Conservation (phyloP, 2,329 filamentous ascomycete species). For the Venturia effusa region DNA sequence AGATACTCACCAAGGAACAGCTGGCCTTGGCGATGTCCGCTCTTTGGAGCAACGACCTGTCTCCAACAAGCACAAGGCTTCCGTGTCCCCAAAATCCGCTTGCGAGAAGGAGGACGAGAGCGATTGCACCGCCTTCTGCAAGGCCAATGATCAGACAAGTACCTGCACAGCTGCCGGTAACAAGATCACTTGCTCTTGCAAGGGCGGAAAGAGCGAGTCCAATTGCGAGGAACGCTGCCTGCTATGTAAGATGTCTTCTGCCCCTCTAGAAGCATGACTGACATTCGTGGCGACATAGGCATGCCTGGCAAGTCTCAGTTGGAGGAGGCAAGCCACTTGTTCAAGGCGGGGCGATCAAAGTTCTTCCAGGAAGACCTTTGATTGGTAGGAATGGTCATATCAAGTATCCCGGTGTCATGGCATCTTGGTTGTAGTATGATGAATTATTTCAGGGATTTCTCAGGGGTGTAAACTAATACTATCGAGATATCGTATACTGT, state of each 20-base stretch:
- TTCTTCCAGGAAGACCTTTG: constrained; percentile 3
- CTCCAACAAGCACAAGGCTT: background rate
- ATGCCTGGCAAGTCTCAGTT: constrained; percentile 10
- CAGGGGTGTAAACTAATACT: too few relatives aligned
- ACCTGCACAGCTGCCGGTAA: constrained; percentile 5
- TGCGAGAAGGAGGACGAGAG: constrained; percentile 10
- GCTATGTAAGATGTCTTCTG: background rate
- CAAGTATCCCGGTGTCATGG: background rate
- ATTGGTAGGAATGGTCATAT: background rate
- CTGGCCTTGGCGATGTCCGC: background rate
- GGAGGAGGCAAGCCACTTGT: constrained; percentile 5
- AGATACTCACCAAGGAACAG: background rate
- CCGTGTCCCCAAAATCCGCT: background rate
- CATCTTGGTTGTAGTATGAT: background rate
- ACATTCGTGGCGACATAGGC: background rate
- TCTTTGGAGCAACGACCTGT: background rate
- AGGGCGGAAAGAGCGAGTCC: constrained; percentile 10
- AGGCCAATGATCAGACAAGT: constrained; percentile 1
- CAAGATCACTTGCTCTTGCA: constrained; percentile 10
- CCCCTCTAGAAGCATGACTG: background rate
- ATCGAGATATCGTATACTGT: too few relatives aligned
- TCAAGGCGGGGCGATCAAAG: constrained; percentile 5
- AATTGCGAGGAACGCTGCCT: constrained; percentile 10
- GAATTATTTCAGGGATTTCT: background rate
- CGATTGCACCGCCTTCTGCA: constrained; percentile 11